Percentiles rank a stretch among this genome's conserved stretches.
Conservation (phyloP, 2,329 filamentous ascomycete genomes). For the Scytalidium sp. region DNA sequence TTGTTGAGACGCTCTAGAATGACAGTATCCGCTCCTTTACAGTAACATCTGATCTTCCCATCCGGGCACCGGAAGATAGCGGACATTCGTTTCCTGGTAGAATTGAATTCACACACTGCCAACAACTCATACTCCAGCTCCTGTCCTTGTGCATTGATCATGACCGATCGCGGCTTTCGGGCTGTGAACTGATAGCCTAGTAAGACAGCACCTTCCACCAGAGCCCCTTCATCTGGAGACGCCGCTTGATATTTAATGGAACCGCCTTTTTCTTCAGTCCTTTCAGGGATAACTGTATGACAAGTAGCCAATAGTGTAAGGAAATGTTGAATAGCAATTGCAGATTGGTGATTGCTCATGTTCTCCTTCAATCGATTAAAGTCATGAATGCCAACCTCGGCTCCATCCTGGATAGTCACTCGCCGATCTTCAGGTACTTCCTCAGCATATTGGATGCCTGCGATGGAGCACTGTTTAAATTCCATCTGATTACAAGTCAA, state of each 20-base stretch:
- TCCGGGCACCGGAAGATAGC: slow-evolving; percentile 95
- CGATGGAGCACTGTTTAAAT: slow-evolving; percentile 92
- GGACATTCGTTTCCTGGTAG: slow-evolving; percentile 95
- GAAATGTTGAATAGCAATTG: slow-evolving; percentile 75
- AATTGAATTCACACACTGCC: slow-evolving; percentile 99
- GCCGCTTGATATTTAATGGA: slow-evolving; percentile 97
- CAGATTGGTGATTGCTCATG: slow-evolving; percentile 52
- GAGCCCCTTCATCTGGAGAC: slow-evolving; percentile 93
- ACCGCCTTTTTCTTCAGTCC: slow-evolving; percentile 70
- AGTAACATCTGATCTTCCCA: slow-evolving; percentile 90
- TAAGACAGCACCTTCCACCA: slow-evolving; percentile 84
- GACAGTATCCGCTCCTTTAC: slow-evolving; percentile 96
- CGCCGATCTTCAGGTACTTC: slow-evolving; percentile 88
- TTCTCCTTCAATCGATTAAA: slow-evolving; percentile 64
- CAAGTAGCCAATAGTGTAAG: slow-evolving; percentile 83
- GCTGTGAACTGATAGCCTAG: slow-evolving; percentile 90
- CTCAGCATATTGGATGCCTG: slow-evolving; percentile 89
- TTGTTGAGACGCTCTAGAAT: slow-evolving; percentile 86
- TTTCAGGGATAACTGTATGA: slow-evolving; percentile 95
- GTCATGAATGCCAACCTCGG: slow-evolving; percentile 68
- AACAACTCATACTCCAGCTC: slow-evolving; percentile 84
- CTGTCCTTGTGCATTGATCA: slow-evolving; percentile 71
- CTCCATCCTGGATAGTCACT: slow-evolving; percentile 73
- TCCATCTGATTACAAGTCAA: slow-evolving; percentile 99
- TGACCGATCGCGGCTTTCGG: slow-evolving; percentile 83